These are phyloP conservation scores for Cladophialophora chaetospira DNA, from an alignment of 2,329 filamentous ascomycete genomes.

Conservation along the genomic window DNA sequence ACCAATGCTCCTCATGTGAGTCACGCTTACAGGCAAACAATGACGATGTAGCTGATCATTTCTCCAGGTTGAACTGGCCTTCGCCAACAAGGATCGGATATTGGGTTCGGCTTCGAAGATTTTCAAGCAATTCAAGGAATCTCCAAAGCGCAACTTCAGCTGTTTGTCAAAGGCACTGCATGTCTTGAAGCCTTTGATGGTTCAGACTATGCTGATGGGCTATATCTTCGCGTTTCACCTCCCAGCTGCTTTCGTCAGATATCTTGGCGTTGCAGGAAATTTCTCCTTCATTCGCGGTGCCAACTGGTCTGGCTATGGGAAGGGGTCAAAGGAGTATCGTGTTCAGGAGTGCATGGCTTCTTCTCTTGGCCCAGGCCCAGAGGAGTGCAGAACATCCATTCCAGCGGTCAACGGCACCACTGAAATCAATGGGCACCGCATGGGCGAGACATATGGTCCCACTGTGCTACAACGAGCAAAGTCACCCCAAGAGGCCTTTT, in stretches of 20 bases:
- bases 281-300: constrained; percentile 49
- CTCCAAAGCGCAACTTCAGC: constrained; percentile 47
- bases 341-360: constrained; percentile 54
- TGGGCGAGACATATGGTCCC: constrained; percentile 42
- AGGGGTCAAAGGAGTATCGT: constrained; percentile 38
- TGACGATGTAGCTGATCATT: not conserved
- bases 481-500: constrained; percentile 47
- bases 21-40: constrained; percentile 8
- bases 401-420: not conserved
- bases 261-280: constrained; percentile 53
- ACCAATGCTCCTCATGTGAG: constrained; percentile 57
- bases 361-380: constrained; percentile 52
- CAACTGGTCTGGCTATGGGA: constrained; percentile 44
- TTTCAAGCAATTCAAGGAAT: constrained; percentile 50
- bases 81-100: constrained; percentile 46
- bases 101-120: constrained; percentile 51
- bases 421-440: constrained; percentile 28
- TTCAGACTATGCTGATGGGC: constrained; percentile 52
- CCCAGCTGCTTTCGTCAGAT: constrained; percentile 48
- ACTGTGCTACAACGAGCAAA: constrained; percentile 44
- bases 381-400: constrained; percentile 44
- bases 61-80: constrained; percentile 44
- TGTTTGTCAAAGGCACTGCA: constrained; percentile 49
- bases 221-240: constrained; percentile 60
- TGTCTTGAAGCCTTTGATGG: constrained; percentile 50